Conservation (phyloP, 352 stramenopile species). For the Phytophthora cajani region DNA sequence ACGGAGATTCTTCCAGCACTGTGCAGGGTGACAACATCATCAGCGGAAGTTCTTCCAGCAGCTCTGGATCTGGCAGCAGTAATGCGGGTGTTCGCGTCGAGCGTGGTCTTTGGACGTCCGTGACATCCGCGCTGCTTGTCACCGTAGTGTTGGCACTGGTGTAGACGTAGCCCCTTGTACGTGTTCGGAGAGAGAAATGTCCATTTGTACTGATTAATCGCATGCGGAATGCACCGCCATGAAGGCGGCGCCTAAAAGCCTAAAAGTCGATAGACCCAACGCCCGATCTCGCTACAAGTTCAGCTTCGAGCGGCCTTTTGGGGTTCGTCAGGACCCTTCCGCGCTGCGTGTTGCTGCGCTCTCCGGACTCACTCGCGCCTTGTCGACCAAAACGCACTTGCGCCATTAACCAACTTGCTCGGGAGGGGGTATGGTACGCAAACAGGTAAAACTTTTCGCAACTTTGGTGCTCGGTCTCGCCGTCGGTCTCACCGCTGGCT, state of each 20-base stretch:
- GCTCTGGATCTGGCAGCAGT: conserved; percentile 17
- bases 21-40: conserved; percentile 3
- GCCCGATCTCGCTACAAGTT: background rate
- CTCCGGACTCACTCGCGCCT: background rate
- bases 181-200: background rate
- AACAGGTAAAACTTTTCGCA: background rate
- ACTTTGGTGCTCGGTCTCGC: background rate
- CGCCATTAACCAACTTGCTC: conserved; percentile 6
- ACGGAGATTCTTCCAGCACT: background rate
- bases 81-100: conserved; percentile 9
- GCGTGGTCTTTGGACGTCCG: background rate
- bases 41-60: conserved; percentile 14
- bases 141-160: conserved; percentile 3
- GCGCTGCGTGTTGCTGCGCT: conserved; percentile 1
- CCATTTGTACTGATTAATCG: no score
- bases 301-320: background rate
- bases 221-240: no score
- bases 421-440: background rate
- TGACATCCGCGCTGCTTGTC: conserved; percentile 16
- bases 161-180: conserved; percentile 3
- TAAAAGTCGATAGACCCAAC: no score
- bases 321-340: background rate
- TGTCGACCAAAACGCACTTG: conserved; percentile 5
- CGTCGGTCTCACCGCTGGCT: background rate
- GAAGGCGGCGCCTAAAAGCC: no score